These are phyloP conservation scores for Epichloe coenophiala DNA, from an alignment of 2,329 filamentous ascomycete species.

Conservation along the genomic window DNA sequence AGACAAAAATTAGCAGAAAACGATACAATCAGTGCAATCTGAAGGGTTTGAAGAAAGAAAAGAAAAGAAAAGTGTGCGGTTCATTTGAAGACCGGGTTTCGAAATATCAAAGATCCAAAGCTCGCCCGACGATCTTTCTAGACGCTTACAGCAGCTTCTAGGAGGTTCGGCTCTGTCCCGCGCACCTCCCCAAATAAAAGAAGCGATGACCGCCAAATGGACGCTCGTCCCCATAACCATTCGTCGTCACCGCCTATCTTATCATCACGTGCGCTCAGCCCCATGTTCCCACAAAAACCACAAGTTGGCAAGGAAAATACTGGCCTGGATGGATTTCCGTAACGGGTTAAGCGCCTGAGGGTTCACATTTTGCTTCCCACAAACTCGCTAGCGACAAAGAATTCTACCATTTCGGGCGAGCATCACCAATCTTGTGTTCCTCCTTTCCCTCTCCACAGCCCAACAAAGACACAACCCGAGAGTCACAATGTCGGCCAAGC, in stretches of 20 bases:
- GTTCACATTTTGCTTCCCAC: constrained; percentile 31
- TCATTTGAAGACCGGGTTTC: neutral
- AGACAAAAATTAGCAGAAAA: neutral
- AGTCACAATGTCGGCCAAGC: constrained; percentile 61
- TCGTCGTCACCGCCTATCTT: constrained; percentile 13
- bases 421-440: constrained; percentile 23
- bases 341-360: constrained; percentile 25
- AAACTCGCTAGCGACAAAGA: constrained; percentile 30
- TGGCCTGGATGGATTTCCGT: constrained; percentile 9
- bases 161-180: constrained; percentile 20
- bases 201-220: neutral
- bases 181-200: neutral
- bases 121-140: constrained; percentile 2
- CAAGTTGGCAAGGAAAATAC: constrained; percentile 7
- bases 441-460: constrained; percentile 21
- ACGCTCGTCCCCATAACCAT: neutral
- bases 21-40: neutral
- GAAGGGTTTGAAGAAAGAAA: constrained; percentile 1
- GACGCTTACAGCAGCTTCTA: constrained; percentile 23
- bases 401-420: constrained; percentile 27
- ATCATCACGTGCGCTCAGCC: constrained; percentile 25
- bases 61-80: neutral
- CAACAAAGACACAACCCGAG: constrained; percentile 28
- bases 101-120: constrained; percentile 8
- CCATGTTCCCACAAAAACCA: constrained; percentile 12